Conservation (phyloP, 2,329 filamentous ascomycete species). For the Zymoseptoria crescenta region DNA sequence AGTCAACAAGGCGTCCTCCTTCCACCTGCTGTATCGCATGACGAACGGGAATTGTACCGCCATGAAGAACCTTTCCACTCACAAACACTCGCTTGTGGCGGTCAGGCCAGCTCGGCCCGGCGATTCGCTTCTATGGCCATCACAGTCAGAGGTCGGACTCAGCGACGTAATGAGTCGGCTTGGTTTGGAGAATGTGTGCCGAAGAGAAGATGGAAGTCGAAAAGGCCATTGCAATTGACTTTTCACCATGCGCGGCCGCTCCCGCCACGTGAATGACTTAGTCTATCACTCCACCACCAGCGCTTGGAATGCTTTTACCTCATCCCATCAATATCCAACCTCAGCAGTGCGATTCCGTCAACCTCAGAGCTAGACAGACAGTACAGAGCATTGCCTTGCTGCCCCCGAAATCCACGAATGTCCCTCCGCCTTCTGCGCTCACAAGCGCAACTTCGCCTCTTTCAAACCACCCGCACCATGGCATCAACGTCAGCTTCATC, state of each 20-base stretch:
- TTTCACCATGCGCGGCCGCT: not conserved
- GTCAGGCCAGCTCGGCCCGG: no score
- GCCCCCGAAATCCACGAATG: not conserved
- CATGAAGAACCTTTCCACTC: no score
- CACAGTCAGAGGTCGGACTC: no score
- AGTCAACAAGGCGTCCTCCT: no score
- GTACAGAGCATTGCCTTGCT: no score
- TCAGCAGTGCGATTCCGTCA: not conserved
- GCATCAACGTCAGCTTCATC: not conserved
- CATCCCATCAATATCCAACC: not conserved
- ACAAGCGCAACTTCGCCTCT: not conserved
- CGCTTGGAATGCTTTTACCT: not conserved
- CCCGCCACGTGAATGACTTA: not conserved
- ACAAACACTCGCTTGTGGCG: no score
- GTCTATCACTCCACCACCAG: not conserved
- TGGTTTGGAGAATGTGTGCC: no score
- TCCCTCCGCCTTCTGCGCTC: not conserved
- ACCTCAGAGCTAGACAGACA: not conserved
- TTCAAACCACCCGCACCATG: not conserved
- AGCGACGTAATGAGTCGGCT: no score
- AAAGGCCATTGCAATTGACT: not conserved
- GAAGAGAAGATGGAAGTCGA: no score
- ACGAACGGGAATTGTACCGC: no score
- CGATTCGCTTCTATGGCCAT: no score
- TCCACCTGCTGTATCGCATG: no score